Base-by-base conservation (phyloP, 176 grass and related monocot genomes). In the Oropetium thomaeum region DNA sequence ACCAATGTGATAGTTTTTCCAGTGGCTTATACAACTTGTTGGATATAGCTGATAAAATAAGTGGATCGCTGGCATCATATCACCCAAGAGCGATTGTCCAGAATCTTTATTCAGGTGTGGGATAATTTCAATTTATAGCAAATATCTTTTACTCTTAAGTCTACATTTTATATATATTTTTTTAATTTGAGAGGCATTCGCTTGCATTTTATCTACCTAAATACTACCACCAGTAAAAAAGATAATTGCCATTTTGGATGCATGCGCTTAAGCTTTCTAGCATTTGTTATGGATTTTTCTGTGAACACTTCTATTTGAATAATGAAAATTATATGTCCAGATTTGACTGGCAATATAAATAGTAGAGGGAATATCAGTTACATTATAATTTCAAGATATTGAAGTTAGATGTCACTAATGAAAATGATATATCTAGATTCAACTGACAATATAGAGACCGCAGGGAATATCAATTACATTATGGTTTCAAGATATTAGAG, bases 81-180 rank as follows among this genome's bases (percentile, higher is more conserved):
- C 86, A 93, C 78, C 88, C 95, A 70, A 82, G 55, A 81, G 83
- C 86, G 82, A 76, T 97, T 81, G 47, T 97, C 62, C 84, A 91
- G 32, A 69, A 79, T 85, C 89, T 97, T 86, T 97, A 86, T 93
- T 89, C 95, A 93, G 95, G 95, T 97, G 79, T 41, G 65, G 4
- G 74, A 8, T 66, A 14, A 81, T 54, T 59, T 57, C 8, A 54
- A 79, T 69, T 70, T 53, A 53, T 26, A 52, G 75, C 32, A 38
- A 77, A 51, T 30, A 55, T 32, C 30, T 43, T 48, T 43, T n/a
- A 63, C 34, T 77, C 42, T 60, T 15, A 60, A 65, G 44, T 52
- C 20, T 62, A 76, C 65, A 37, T 58, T 35, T 58, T 39, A 71
- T n/a, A n/a, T n/a, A 70, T 37, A 12, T 57, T 70, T 54, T n/a